Evolutionary conservation across 768 basidiomycete species (phyloP).

Genomic region (Agaricus subrufescens): DNA sequence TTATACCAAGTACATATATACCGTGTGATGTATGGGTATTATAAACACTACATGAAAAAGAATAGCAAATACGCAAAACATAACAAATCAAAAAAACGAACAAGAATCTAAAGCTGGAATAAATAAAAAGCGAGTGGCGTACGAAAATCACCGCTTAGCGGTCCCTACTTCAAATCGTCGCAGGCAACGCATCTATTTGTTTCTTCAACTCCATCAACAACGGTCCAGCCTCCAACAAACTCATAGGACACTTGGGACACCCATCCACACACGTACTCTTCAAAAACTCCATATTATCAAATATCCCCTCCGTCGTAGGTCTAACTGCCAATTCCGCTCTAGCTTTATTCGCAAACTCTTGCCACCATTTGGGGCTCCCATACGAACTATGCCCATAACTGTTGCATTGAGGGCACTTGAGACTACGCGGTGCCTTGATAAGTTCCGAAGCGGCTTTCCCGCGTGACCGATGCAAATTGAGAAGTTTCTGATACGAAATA

Average conservation of each 20-base stretch:
- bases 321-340: slow-evolving; percentile 50
- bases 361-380: slow-evolving; percentile 69
- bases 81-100: too few relatives aligned
- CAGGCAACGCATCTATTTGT: slow-evolving; percentile 49
- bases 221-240: slow-evolving; percentile 57
- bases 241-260: slow-evolving; percentile 62
- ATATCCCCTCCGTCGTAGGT: slow-evolving; percentile 58
- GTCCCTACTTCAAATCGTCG: slow-evolving; percentile 18
- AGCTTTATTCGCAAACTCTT: slow-evolving; percentile 52
- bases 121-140: neutral
- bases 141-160: neutral
- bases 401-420: slow-evolving; percentile 69
- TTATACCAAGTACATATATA: too few relatives aligned
- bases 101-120: neutral
- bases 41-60: too few relatives aligned
- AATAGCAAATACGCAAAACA: too few relatives aligned
- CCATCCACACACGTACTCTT: slow-evolving; percentile 36
- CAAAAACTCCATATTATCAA: slow-evolving; percentile 52
- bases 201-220: slow-evolving; percentile 51
- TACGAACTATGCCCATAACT: slow-evolving; percentile 39
- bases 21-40: too few relatives aligned
- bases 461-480: slow-evolving; percentile 57
- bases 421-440: slow-evolving; percentile 28
- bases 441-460: slow-evolving; percentile 43
- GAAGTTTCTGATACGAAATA: slow-evolving; percentile 60